These are phyloP conservation scores for Pyrenula aspistea DNA, from an alignment of 495 filamentous ascomycete genomes.

Conservation along the genomic window DNA sequence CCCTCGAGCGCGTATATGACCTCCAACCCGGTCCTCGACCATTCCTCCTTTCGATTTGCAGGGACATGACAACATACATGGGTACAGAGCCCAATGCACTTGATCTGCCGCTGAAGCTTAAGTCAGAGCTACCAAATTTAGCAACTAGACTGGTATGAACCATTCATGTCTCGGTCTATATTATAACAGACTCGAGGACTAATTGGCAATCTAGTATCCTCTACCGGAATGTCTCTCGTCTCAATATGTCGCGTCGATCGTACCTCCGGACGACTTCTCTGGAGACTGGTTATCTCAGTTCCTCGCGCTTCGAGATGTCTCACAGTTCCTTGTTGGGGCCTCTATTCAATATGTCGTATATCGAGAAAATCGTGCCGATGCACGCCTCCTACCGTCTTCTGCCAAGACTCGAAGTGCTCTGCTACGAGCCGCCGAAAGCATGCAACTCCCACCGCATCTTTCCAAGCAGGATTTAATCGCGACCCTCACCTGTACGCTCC, in stretches of 20 bases:
- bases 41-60: conserved; percentile 20
- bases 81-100: conserved; percentile 18
- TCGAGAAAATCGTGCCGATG: conserved; percentile 15
- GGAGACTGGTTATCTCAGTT: conserved; percentile 18
- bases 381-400: conserved; percentile 16
- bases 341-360: conserved; percentile 23
- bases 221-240: conserved; percentile 10
- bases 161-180: too few species aligned
- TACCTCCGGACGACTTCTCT: conserved; percentile 8
- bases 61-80: conserved; percentile 17
- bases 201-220: background rate
- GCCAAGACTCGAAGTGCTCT: conserved; percentile 23
- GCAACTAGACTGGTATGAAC: conserved; percentile 16
- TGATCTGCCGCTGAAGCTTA: conserved; percentile 13
- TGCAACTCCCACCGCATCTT: conserved; percentile 15
- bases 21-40: conserved; percentile 20
- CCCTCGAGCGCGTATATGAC: conserved; percentile 20
- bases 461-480: conserved; percentile 14
- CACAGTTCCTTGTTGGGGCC: conserved; percentile 20
- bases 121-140: conserved; percentile 18
- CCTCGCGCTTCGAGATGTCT: conserved; percentile 21
- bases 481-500: conserved; percentile 16
- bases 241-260: conserved; percentile 15
- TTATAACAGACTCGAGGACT: too few species aligned
- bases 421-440: conserved; percentile 14